phyloP scores from a whole-genome alignment of 2,329 filamentous ascomycete species.

The Lasiodiplodia sp. region DNA sequence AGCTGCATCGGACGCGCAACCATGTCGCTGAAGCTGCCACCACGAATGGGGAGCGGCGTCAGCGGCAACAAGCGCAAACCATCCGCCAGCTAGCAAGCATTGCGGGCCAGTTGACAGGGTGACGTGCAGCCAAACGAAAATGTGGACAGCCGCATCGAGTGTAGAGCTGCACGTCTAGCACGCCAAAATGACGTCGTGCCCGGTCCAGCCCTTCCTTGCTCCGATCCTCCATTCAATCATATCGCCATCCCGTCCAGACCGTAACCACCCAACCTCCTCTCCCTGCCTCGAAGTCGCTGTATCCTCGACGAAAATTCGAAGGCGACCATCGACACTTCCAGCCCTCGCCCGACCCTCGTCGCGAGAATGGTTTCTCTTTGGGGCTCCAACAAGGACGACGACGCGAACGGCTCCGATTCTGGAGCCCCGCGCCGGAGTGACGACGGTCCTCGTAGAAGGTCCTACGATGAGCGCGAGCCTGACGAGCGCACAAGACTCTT shows the following conservation, averaged over 20 bases:
- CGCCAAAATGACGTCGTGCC: conserved; percentile 18
- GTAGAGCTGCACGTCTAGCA: conserved; percentile 1
- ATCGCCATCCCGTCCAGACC: neutral
- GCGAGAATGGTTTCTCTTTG: conserved; percentile 60
- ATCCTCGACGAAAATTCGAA: neutral
- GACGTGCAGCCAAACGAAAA: conserved; percentile 14
- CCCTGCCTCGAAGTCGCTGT: neutral
- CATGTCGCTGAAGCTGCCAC: neutral
- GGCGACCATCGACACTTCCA: neutral
- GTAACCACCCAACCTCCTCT: neutral
- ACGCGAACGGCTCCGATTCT: conserved; percentile 43
- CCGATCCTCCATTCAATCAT: conserved; percentile 23
- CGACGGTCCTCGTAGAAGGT: conserved; percentile 38
- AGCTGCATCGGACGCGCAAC: neutral
- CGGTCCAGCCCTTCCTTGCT: conserved; percentile 25
- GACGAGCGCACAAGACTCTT: conserved; percentile 73
- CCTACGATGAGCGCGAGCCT: conserved; percentile 52
- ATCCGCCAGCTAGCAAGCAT: neutral
- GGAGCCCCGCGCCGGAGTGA: conserved; percentile 33
- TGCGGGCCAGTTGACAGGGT: conserved; percentile 5
- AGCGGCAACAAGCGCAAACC: neutral
- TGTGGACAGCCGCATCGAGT: neutral
- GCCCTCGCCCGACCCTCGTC: neutral
- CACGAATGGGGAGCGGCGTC: neutral
- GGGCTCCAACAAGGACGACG: conserved; percentile 59